These are phyloP conservation scores for Fusarium keratoplasticum DNA, from an alignment of 2,329 filamentous ascomycete species.

Conservation along the genomic window DNA sequence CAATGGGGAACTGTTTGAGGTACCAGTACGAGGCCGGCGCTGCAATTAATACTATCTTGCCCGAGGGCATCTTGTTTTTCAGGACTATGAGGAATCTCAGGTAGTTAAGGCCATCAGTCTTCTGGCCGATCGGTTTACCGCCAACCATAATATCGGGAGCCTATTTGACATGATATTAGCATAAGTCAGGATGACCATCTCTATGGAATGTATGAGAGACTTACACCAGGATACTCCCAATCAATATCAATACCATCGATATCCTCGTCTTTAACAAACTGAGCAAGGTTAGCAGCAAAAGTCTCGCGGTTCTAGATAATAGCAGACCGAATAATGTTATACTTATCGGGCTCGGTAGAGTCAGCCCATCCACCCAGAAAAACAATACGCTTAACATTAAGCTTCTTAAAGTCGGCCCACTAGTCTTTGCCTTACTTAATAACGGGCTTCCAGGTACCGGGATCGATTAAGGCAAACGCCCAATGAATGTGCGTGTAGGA, in stretches of 20 bases:
- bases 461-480: slow-evolving; percentile 48
- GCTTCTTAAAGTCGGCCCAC: slow-evolving; percentile 39
- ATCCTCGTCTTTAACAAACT: slow-evolving; percentile 51
- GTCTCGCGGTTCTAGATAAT: slow-evolving; percentile 47
- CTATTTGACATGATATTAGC: not conserved
- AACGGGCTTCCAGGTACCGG: slow-evolving; percentile 18
- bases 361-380: slow-evolving; percentile 46
- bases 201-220: not conserved
- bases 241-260: slow-evolving; percentile 55
- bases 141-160: not conserved
- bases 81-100: not conserved
- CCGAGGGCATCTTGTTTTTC: not conserved
- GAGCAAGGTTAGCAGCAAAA: slow-evolving; percentile 49
- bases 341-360: slow-evolving; percentile 37
- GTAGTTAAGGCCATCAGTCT: slow-evolving; percentile 1
- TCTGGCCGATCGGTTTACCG: slow-evolving; percentile 1
- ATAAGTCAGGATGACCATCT: no score
- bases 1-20: slow-evolving; percentile 47
- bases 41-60: slow-evolving; percentile 45
- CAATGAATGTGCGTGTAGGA: slow-evolving; percentile 39
- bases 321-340: slow-evolving; percentile 37
- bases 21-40: slow-evolving; percentile 51
- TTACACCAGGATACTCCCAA: slow-evolving; percentile 54
- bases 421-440: slow-evolving; percentile 38
- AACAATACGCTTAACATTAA: slow-evolving; percentile 43